phyloP scores from a whole-genome alignment of 2,329 filamentous ascomycete species.

The Mariannaea sp. region DNA sequence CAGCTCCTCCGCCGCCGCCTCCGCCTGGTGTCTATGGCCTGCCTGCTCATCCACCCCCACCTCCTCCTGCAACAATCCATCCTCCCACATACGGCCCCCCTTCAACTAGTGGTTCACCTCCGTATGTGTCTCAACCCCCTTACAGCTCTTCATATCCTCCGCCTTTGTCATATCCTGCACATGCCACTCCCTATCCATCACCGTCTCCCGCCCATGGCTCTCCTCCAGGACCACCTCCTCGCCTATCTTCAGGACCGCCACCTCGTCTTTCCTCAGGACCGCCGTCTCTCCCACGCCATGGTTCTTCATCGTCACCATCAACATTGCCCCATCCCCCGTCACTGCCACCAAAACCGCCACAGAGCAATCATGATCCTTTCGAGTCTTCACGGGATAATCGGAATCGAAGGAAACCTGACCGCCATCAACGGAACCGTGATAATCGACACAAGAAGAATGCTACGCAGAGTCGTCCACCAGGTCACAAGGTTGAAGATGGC shows the following conservation, averaged over 20 bases:
- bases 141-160: constrained; percentile 26
- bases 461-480: constrained; percentile 24
- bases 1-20: constrained; percentile 18
- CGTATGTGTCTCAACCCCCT: constrained; percentile 12
- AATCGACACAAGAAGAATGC: constrained; percentile 37
- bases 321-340: constrained; percentile 35
- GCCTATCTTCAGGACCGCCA: constrained; percentile 21
- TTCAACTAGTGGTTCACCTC: constrained; percentile 19
- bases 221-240: constrained; percentile 23
- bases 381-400: constrained; percentile 39
- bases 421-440: constrained; percentile 40
- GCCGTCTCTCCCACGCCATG: constrained; percentile 26
- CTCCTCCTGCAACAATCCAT: constrained; percentile 25
- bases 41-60: constrained; percentile 20
- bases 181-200: constrained; percentile 29
- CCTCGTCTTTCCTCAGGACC: constrained; percentile 23
- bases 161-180: constrained; percentile 26
- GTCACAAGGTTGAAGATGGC: constrained; percentile 35
- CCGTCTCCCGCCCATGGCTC: constrained; percentile 27
- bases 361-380: constrained; percentile 35
- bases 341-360: constrained; percentile 42
- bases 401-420: constrained; percentile 41
- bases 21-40: constrained; percentile 8
- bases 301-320: constrained; percentile 14
- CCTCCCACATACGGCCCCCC: constrained; percentile 31